These are phyloP conservation scores for Rhodotorula sp. DNA, from an alignment of 1,284 basidiomycete species.

Conservation along the genomic window DNA sequence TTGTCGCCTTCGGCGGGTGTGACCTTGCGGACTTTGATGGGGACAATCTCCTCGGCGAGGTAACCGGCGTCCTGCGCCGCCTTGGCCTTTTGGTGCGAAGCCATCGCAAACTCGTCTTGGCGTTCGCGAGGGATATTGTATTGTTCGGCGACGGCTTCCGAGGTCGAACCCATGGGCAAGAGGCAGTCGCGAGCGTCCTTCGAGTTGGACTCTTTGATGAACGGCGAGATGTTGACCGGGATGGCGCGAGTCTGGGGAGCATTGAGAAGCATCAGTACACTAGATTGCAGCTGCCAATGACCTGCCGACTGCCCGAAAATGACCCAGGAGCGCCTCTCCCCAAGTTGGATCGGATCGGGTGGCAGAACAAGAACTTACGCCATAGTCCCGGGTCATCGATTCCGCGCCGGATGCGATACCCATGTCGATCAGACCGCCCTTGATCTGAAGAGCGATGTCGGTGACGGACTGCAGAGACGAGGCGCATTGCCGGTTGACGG, in stretches of 20 bases:
- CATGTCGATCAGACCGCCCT: slow-evolving; percentile 79
- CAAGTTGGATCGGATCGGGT: not conserved
- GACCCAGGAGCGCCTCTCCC: too few species aligned
- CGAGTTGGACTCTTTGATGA: slow-evolving; percentile 44
- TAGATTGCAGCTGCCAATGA: too few species aligned
- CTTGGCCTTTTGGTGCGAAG: slow-evolving; percentile 49
- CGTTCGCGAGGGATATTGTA: slow-evolving; percentile 49
- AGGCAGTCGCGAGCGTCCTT: slow-evolving; percentile 48
- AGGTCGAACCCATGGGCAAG: slow-evolving; percentile 52
- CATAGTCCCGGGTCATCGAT: slow-evolving; percentile 41
- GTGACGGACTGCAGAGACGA: slow-evolving; percentile 49
- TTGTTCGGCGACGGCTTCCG: slow-evolving; percentile 52
- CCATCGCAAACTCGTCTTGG: slow-evolving; percentile 51
- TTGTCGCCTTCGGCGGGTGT: slow-evolving; percentile 44
- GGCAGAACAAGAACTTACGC: slow-evolving; percentile 17
- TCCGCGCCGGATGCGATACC: slow-evolving; percentile 60
- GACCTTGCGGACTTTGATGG: slow-evolving; percentile 49
- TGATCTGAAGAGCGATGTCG: slow-evolving; percentile 50
- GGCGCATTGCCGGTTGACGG: slow-evolving; percentile 51
- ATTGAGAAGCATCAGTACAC: too few species aligned
- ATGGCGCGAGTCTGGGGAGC: slow-evolving; percentile 44
- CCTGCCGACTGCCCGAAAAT: too few species aligned
- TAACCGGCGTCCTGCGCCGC: slow-evolving; percentile 51
- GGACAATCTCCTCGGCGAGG: slow-evolving; percentile 51
- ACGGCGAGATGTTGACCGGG: slow-evolving; percentile 46